Conservation (phyloP, 495 filamentous ascomycete species). For the Hypoxylon lienhwacheense region DNA sequence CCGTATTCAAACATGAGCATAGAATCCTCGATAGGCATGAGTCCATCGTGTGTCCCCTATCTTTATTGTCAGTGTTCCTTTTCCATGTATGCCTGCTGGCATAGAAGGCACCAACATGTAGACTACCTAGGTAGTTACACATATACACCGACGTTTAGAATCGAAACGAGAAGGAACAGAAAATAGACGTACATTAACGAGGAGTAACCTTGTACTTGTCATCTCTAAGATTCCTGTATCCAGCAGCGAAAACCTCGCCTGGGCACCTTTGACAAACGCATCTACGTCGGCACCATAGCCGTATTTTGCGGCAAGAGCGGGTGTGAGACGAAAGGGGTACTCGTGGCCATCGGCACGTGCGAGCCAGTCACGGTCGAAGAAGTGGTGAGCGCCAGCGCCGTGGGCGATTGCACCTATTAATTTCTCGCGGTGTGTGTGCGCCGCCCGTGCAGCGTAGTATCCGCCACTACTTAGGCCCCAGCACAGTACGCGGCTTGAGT, state of each 20-base stretch:
- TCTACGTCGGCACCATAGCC: conserved; percentile 61
- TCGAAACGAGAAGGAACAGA: background rate
- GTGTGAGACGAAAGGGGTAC: conserved; percentile 72
- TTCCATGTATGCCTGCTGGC: no score
- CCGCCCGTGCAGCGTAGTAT: conserved; percentile 74
- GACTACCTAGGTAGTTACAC: no score
- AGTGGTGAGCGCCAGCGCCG: conserved; percentile 72
- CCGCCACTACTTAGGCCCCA: conserved; percentile 78
- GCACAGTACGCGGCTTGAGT: conserved; percentile 61
- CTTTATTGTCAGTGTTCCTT: conserved; percentile 15
- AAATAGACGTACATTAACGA: conserved; percentile 63
- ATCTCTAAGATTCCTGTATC: conserved; percentile 67
- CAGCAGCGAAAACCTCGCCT: conserved; percentile 72
- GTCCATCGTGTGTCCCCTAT: conserved; percentile 68
- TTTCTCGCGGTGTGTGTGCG: conserved; percentile 65
- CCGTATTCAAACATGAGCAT: conserved; percentile 69
- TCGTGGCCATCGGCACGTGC: conserved; percentile 69
- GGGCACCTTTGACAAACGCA: conserved; percentile 61
- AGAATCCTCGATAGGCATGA: conserved; percentile 80
- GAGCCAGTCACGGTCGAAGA: conserved; percentile 68
- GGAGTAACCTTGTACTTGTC: conserved; percentile 63
- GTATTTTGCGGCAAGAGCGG: conserved; percentile 69
- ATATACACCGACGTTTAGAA: background rate
- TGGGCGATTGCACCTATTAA: conserved; percentile 67
- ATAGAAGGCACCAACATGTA: no score